Conservation (phyloP, 176 grass and related monocot species). For the Zoysia japonica region DNA sequence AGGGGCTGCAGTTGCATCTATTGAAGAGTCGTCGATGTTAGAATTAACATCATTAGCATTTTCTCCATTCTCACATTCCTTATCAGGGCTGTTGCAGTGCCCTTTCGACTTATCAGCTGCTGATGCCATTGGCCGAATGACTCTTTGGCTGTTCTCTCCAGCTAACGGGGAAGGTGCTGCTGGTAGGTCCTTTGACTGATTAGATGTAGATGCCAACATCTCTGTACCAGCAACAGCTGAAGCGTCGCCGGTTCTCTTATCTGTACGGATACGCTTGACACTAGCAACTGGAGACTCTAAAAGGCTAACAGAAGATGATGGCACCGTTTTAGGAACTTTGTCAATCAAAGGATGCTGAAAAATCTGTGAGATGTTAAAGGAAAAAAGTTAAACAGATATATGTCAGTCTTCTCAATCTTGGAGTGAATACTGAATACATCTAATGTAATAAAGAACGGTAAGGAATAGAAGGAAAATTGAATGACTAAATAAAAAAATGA, state of each 20-base stretch:
- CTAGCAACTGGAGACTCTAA: slow-evolving; percentile 49
- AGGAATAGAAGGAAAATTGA: slow-evolving; percentile 10
- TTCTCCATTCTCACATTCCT: slow-evolving; percentile 59
- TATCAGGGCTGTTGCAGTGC: slow-evolving; percentile 52
- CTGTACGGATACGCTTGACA: slow-evolving; percentile 62
- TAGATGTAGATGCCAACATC: slow-evolving; percentile 76
- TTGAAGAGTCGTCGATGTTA: slow-evolving; percentile 54
- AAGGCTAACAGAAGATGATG: slow-evolving; percentile 52
- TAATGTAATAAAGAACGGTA: slow-evolving; percentile 27
- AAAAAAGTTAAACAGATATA: slow-evolving; percentile 28
- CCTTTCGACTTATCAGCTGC: slow-evolving; percentile 62
- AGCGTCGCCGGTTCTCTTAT: slow-evolving; percentile 61
- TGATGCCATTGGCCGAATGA: slow-evolving; percentile 41
- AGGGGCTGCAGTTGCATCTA: slow-evolving; percentile 53
- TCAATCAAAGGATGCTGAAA: slow-evolving; percentile 89
- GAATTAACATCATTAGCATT: slow-evolving; percentile 67
- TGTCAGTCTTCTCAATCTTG: slow-evolving; percentile 26
- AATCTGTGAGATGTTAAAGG: slow-evolving; percentile 63
- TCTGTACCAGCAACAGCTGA: slow-evolving; percentile 71
- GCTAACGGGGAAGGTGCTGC: slow-evolving; percentile 32
- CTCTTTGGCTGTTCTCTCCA: slow-evolving; percentile 47
- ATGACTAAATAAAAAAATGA: slow-evolving; percentile 32
- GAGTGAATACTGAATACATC: slow-evolving; percentile 21
- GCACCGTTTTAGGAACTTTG: slow-evolving; percentile 52
- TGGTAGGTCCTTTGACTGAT: slow-evolving; percentile 60